Percentiles rank a stretch among this genome's conserved stretches.
These are phyloP conservation scores for Toxicodendron radicans DNA, from an alignment of 345 rosid species.

Conservation along the genomic window DNA sequence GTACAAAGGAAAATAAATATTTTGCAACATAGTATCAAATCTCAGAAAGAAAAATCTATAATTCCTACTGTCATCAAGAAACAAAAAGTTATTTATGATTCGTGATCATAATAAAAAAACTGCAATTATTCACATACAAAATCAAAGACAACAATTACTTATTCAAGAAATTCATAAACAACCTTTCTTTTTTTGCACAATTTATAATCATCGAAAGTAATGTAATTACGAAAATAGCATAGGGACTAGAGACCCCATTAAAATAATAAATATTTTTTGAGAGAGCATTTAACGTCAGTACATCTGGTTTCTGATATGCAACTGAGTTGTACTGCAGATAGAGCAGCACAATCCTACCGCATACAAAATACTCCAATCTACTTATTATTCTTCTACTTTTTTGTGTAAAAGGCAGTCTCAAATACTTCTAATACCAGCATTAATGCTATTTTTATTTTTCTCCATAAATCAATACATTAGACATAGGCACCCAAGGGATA, in stretches of 20 bases:
- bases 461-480: background rate
- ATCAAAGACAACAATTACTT: background rate
- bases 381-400: background rate
- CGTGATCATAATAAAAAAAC: background rate
- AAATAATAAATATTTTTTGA: background rate
- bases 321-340: background rate
- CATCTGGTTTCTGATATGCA: no score
- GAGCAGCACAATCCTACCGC: background rate
- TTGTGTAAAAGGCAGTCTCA: background rate
- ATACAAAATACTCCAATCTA: background rate
- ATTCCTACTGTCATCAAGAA: background rate
- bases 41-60: background rate
- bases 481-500: background rate
- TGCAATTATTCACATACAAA: background rate
- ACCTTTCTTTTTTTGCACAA: background rate
- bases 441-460: background rate
- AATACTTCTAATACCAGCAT: background rate
- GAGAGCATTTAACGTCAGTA: background rate
- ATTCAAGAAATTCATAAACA: background rate
- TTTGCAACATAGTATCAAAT: background rate
- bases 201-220: background rate
- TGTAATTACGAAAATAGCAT: background rate
- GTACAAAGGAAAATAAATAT: conserved; percentile 2
- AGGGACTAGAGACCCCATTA: background rate
- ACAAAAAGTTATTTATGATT: background rate